Base-by-base conservation (phyloP, 1,139 yeast species). In the Arxiozyma telluris region DNA sequence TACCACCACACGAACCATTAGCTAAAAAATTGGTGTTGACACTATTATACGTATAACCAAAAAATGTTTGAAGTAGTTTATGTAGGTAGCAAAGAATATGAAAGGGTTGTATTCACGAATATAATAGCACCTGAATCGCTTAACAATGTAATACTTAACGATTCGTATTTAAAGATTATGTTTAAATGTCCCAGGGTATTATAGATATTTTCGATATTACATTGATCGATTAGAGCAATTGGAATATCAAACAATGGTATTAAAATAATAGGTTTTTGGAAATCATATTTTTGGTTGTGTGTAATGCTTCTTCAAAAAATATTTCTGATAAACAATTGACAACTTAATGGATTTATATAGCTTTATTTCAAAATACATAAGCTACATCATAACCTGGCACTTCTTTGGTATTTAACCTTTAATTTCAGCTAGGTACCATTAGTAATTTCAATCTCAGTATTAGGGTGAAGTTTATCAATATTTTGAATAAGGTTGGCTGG, bases 201-300 rank as follows among this genome's bases (percentile, higher is more conserved):
- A 47, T 73, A 77, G 7, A 73, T 55, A 0, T 82, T 82, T 53
- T 70, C 72, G n/a, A 78, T 59, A 53, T 77, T 76, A 53, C 78
- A 67, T 57, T 77, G 79, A 57, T 80, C 84, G 58, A 78, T 78
- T 53, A 84, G 63, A 2, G 88, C 80, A 50, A 84, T 73, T 11
- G 90, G 90, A 55, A 85, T 70, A 3, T 91, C 93, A 52, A 85
- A 88, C 41, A 84, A 68, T 6, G 84, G 83, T 18, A 87, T 86
- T 17, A 71, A 54, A 0, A 49, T 77, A 66, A 30, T 59, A 61
- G 18, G 76, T 59, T 1, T 49, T 15, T 43, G 22, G 18, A 25
- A 15, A 43, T 49, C 51, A 43, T 43, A 49, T 22, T 18, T n/a
- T 43, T 49, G 7, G 51, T 42, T 4, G 46, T 49, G 8, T 18